A percentile compares a stretch with the other conserved stretches of the same genome.
These are phyloP conservation scores for Trichoderma endophyticum DNA, from an alignment of 2,329 filamentous ascomycete species.

Conservation along the genomic window DNA sequence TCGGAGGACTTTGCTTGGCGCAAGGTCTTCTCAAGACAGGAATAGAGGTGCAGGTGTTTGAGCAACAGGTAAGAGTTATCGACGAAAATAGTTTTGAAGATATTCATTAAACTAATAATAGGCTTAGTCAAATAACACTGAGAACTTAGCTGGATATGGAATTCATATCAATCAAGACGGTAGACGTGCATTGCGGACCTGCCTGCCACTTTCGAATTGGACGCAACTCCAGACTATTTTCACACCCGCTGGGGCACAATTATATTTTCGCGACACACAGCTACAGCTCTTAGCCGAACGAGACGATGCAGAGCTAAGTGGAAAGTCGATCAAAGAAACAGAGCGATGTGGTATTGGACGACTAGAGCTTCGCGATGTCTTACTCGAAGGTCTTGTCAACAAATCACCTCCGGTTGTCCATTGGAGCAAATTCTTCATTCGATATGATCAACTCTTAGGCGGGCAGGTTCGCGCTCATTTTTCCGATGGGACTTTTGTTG, in stretches of 20 bases:
- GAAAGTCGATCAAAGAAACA: background rate
- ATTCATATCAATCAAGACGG: background rate
- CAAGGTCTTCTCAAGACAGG: background rate
- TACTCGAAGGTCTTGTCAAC: background rate
- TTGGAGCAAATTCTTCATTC: too few relatives aligned
- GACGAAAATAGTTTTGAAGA: background rate
- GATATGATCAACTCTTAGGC: background rate
- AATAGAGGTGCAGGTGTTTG: background rate
- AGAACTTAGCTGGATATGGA: background rate
- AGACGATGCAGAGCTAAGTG: background rate
- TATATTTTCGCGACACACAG: background rate
- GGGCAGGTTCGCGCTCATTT: background rate
- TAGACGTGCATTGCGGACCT: background rate
- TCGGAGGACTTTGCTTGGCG: background rate
- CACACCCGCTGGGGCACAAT: background rate
- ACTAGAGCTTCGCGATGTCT: background rate
- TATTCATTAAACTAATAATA: background rate
- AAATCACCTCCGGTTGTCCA: background rate
- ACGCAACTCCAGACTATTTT: background rate
- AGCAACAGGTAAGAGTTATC: background rate
- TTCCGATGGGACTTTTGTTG: background rate
- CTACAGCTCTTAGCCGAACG: background rate
- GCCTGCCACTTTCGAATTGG: background rate
- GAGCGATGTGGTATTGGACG: background rate
- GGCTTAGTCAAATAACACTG: background rate